phyloP scores from a whole-genome alignment of 2,329 filamentous ascomycete species.

The Xylariaceae sp. region DNA sequence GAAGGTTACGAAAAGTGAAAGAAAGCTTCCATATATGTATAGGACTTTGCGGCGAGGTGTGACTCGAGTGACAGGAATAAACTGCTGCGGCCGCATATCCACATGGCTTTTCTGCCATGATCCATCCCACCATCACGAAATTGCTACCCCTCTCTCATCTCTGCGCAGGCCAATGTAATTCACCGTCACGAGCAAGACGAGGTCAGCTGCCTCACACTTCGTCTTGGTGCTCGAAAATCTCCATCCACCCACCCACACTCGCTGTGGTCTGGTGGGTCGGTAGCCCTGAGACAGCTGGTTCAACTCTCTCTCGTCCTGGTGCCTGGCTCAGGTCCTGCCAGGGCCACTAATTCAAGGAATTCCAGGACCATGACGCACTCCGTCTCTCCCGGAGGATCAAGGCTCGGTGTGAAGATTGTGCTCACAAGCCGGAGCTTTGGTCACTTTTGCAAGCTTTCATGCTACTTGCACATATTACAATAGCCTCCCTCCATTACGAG shows the following conservation, averaged over 20 bases:
- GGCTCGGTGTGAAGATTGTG: slow-evolving; percentile 9
- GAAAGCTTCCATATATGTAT: background rate
- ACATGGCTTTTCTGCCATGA: background rate
- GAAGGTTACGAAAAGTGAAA: too few species aligned
- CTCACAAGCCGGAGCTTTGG: too few species aligned
- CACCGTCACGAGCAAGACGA: too few species aligned
- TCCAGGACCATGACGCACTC: slow-evolving; percentile 28
- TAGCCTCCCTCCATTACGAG: slow-evolving; percentile 1
- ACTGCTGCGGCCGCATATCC: slow-evolving; percentile 1
- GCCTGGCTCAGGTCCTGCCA: slow-evolving; percentile 16
- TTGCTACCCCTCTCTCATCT: too few species aligned
- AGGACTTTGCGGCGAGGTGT: background rate
- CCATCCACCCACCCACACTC: background rate
- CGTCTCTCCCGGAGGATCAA: slow-evolving; percentile 11
- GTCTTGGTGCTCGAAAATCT: too few species aligned
- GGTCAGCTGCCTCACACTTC: too few species aligned
- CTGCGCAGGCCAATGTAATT: too few species aligned
- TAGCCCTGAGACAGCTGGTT: slow-evolving; percentile 24
- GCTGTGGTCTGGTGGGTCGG: slow-evolving; percentile 17
- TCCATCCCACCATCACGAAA: background rate
- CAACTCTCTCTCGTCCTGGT: slow-evolving; percentile 5
- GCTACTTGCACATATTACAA: slow-evolving; percentile 19
- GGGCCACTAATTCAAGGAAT: too few species aligned
- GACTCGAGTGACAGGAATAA: background rate
- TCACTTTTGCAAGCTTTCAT: slow-evolving; percentile 9